A percentile compares a stretch with the other conserved stretches of the same genome.
Evolutionary conservation across 331 rosid species (phyloP).

Genomic region (Quercus lobata): DNA sequence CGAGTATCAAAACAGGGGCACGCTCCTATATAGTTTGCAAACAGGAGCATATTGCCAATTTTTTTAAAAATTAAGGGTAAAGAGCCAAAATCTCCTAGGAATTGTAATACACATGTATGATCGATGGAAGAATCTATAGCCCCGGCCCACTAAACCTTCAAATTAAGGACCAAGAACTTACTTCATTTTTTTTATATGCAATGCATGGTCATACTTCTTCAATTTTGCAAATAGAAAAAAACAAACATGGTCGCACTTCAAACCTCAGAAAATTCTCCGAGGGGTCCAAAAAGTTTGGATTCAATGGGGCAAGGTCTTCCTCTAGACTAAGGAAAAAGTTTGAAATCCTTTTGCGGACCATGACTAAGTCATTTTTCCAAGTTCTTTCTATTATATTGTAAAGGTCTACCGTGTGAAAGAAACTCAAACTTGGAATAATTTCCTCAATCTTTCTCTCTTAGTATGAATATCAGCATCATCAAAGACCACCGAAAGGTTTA

Average conservation of each 20-base stretch:
- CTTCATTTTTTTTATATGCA: too few relatives aligned
- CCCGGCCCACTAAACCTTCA: not conserved
- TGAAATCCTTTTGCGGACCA: conserved; percentile 46
- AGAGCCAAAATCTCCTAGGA: too few relatives aligned
- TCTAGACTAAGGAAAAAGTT: conserved; percentile 35
- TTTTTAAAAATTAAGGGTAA: too few relatives aligned
- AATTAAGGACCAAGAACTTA: not conserved
- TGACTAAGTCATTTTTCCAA: conserved; percentile 50
- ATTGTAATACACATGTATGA: not conserved
- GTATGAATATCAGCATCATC: not conserved
- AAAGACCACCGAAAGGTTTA: conserved; percentile 12
- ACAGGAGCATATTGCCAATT: too few relatives aligned
- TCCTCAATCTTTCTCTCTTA: not conserved
- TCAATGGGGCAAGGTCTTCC: conserved; percentile 60
- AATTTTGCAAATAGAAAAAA: too few relatives aligned
- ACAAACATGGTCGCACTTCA: conserved; percentile 20
- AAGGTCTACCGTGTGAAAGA: conserved; percentile 39
- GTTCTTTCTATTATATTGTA: not conserved
- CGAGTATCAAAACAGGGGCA: too few relatives aligned
- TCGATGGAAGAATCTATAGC: not conserved
- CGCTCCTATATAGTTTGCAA: too few relatives aligned
- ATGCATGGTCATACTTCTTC: too few relatives aligned
- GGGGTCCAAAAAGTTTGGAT: conserved; percentile 19
- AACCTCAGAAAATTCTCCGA: conserved; percentile 29
- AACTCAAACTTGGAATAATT: conserved; percentile 1